These are phyloP conservation scores for Coemansia sp. DNA, from an alignment of 192 early-diverging fungal genomes.

Conservation along the genomic window DNA sequence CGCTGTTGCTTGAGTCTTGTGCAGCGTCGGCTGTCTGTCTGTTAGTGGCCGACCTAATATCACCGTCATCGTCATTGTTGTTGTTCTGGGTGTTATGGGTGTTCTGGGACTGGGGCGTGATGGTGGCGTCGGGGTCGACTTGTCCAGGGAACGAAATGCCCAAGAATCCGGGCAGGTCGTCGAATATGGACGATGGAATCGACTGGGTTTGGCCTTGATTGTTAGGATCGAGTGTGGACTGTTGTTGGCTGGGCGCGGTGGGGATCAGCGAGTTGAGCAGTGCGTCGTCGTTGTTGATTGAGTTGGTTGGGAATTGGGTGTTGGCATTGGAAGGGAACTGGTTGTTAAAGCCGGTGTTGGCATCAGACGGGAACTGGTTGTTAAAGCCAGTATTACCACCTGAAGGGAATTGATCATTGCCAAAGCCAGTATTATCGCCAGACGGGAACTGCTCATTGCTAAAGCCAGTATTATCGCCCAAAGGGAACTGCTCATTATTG, in stretches of 20 bases:
- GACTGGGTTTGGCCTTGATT: conserved; percentile 2
- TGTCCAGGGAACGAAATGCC: conserved; percentile 29
- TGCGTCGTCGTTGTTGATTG: too few species aligned
- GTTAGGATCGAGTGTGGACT: not conserved
- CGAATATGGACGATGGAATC: conserved; percentile 24
- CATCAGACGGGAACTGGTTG: too few species aligned
- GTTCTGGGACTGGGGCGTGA: not conserved
- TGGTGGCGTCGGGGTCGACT: not conserved
- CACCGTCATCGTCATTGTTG: not conserved
- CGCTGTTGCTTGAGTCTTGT: not conserved
- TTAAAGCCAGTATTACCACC: not conserved
- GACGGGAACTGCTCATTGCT: too few species aligned
- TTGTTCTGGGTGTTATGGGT: not conserved
- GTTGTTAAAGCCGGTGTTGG: too few species aligned
- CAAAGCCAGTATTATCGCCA: not conserved
- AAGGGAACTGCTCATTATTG: too few species aligned
- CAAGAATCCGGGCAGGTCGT: conserved; percentile 24
- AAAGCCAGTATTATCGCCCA: too few species aligned
- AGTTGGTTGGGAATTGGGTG: too few species aligned
- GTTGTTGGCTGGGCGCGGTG: not conserved
- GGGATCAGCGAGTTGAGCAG: not conserved
- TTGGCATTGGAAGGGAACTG: too few species aligned
- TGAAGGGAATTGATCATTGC: not conserved
- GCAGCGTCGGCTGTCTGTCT: not conserved
- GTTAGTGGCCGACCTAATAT: not conserved